Evolutionary conservation across 805 yeast genomes (phyloP), one percentile per base, ranked within the genome.

Genomic region (Kregervanrija delftensis): DNA sequence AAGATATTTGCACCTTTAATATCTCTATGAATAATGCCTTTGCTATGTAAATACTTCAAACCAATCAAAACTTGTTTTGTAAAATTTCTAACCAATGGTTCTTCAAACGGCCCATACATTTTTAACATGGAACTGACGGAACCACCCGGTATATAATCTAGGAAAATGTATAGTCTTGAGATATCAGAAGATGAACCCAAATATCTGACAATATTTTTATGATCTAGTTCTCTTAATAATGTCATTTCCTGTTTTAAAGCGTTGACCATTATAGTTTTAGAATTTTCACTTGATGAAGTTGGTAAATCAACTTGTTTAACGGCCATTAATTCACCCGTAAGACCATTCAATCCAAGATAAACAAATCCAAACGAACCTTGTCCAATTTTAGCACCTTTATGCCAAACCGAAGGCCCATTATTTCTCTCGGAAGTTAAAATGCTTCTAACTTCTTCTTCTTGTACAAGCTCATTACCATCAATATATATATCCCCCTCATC

Each of bases 361-460:
- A 93, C 99, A 2, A 87, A 81, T 31, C 98, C 99, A 69, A 89
- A 93, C 48, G 95, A 83, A 3, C 99, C 99, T 9, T 91, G 82
- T 0, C 99, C 99, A 51, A 93, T 88, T 39, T 89, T 71, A 0
- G 96, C 86, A 39, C 99, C 99, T 55, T 85, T 85, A 37, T 89
- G 73, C 99, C 99, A 93, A 37, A 86, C 78, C 34, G 79, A 73
- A 4, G 95, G 93, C 0, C 86, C 84, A 4, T 66, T 67, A 35
- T 60, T 63, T 8, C 67, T 72, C 41, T 70, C 72, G n/a, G 57
- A 48, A 12, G 67, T 52, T 16, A 67, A 55, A 30, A 56, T 55
- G 36, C 62, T 59, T 37, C 70, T 51, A 33, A 72, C 57, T 39
- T 70, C 74, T 16, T 39, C 30, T 3, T 43, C 45, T 11, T 46